Base-by-base conservation (phyloP, 768 basidiomycete species). In the Obba rivulosa region DNA sequence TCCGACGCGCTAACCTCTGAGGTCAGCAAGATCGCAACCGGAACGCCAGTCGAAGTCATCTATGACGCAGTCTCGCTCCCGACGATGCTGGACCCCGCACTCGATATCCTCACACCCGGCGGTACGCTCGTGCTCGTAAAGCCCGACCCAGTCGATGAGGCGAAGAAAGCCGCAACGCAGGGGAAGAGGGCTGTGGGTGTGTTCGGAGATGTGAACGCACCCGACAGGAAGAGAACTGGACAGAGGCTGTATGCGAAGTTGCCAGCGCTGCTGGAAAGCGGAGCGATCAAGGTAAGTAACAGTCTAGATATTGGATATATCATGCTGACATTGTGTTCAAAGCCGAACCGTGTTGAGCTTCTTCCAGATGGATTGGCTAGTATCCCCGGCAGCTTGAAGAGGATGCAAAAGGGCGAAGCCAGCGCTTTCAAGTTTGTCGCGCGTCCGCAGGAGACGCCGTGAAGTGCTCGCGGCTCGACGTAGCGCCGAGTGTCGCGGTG, bases 401-500 rank as follows among this genome's bases (percentile, higher is more conserved):
- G 57, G 45, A 18, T 51, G 17, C 38, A 48, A 24, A 44, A 62
- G 21, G 37, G 65, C 9, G 47, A 69, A 46, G 62, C 75, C 17
- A 72, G 69, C 8, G 75, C 70, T 5, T 53, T 51, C 20, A 78
- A 78, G 54, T 57, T 77, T 18, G 62, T 77, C 9, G 67, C 49
- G 0, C 71, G 63, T 44, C 73, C 72, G 24, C 66, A 69, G 52
- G 67, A 73, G 38, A 69, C 28, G 7, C 28, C 28, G 28, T 31
- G 28, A 31, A 31, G n/a, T n/a, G n/a, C n/a, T n/a, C n/a, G n/a
- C n/a, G n/a, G n/a, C n/a, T n/a, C n/a, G n/a, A n/a, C n/a, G n/a
- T n/a, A n/a, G n/a, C n/a, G n/a, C n/a, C n/a, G n/a, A n/a, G n/a
- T n/a, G n/a, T n/a, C n/a, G n/a, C n/a, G n/a, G n/a, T n/a, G n/a